These are phyloP conservation scores for Myriosclerotinia curreyana DNA, from an alignment of 2,329 filamentous ascomycete genomes.

Conservation along the genomic window DNA sequence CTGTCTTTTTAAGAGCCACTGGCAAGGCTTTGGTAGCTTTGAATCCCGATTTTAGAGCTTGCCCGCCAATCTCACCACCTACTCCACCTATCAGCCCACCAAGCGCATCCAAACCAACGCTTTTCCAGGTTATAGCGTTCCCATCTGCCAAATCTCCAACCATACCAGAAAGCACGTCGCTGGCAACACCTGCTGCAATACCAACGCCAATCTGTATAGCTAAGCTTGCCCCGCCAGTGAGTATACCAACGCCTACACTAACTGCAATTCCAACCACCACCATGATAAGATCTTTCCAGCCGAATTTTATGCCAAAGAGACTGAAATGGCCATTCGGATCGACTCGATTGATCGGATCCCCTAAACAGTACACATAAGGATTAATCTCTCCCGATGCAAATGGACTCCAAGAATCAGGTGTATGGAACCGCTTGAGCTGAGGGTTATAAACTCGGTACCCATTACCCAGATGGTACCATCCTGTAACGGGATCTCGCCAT, in stretches of 20 bases:
- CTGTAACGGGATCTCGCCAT: conserved; percentile 18
- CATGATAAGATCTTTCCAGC: conserved; percentile 17
- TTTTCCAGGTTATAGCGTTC: background rate
- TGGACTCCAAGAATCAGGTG: conserved; percentile 16
- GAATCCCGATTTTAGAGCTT: background rate
- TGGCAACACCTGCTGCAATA: conserved; percentile 12
- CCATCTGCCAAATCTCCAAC: background rate
- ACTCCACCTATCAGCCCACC: conserved; percentile 11
- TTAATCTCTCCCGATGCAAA: conserved; percentile 19
- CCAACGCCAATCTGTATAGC: conserved; percentile 19
- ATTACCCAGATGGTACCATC: conserved; percentile 20
- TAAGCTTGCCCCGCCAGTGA: conserved; percentile 15
- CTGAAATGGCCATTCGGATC: conserved; percentile 18
- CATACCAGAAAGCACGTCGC: conserved; percentile 9
- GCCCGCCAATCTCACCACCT: background rate
- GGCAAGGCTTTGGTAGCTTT: background rate
- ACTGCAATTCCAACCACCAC: conserved; percentile 11
- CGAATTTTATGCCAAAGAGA: conserved; percentile 6
- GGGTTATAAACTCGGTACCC: conserved; percentile 19
- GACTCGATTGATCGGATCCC: conserved; percentile 16
- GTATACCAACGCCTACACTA: conserved; percentile 12
- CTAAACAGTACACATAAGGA: conserved; percentile 19
- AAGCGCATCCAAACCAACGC: conserved; percentile 17
- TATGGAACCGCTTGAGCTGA: conserved; percentile 3
- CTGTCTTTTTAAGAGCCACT: background rate